Evolutionary conservation across 208 protist species (phyloP).

Genomic region (Blastocrithidia nonstop): DNA sequence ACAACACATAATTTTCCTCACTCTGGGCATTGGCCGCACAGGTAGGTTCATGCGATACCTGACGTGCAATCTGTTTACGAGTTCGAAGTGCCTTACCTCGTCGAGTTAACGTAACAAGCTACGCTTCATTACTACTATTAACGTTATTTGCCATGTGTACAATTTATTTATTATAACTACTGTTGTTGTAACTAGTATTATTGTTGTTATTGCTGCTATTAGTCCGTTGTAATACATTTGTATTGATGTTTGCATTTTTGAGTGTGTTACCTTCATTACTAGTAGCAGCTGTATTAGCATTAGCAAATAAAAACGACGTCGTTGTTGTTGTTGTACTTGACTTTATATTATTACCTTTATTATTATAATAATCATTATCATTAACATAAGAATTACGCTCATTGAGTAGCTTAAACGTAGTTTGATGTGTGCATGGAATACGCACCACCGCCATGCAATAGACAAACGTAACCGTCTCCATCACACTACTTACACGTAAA

Average conservation of each 20-base stretch:
- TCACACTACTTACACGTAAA: constrained; percentile 20
- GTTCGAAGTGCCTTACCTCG: background rate
- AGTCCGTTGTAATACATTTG: no score
- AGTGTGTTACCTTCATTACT: no score
- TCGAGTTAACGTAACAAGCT: no score
- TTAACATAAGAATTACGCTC: constrained; percentile 2
- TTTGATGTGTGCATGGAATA: constrained; percentile 27
- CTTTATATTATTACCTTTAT: constrained; percentile 3
- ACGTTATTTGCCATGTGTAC: no score
- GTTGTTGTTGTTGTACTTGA: constrained; percentile 6
- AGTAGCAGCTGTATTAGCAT: constrained; percentile 5
- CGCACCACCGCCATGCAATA: constrained; percentile 69
- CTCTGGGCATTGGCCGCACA: constrained; percentile 1
- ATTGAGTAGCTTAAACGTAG: constrained; percentile 49
- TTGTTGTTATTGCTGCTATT: background rate
- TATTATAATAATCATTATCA: constrained; percentile 2
- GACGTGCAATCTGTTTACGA: background rate
- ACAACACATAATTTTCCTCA: constrained; percentile 22
- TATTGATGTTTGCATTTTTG: no score
- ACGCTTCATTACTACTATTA: no score
- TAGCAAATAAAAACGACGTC: constrained; percentile 4
- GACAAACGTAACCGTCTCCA: constrained; percentile 61
- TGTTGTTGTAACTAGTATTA: background rate
- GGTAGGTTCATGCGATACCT: constrained; percentile 1
- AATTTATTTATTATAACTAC: background rate